A percentile compares a stretch with the other conserved stretches of the same genome.
phyloP scores from a whole-genome alignment of 768 basidiomycete species.

The Mycena epipterygia region DNA sequence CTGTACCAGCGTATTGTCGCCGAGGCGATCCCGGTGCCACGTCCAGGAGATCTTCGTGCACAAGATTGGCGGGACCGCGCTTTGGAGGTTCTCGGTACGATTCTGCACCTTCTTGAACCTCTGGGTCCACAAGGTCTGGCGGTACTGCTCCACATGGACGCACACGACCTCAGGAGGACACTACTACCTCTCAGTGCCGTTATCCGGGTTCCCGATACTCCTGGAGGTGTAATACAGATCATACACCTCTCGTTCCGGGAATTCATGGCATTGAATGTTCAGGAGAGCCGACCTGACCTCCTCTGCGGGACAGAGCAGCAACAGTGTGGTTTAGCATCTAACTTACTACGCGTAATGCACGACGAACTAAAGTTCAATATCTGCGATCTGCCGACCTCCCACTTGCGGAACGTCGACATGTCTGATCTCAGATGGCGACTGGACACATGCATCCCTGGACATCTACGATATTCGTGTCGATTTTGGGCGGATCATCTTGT shows the following conservation, averaged over 20 bases:
- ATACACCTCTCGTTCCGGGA: constrained; percentile 13
- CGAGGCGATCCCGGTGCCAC: background rate
- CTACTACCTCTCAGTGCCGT: constrained; percentile 1
- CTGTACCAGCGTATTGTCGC: background rate
- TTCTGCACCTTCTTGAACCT: background rate
- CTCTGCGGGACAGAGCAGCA: constrained; percentile 1
- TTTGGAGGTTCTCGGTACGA: background rate
- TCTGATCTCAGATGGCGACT: background rate
- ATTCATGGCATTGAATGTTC: background rate
- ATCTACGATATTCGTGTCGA: background rate
- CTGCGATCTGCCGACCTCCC: constrained; percentile 1
- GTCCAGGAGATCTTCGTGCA: background rate
- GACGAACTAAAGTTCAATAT: constrained; percentile 14
- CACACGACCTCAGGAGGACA: background rate
- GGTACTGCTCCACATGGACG: background rate
- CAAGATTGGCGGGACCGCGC: background rate
- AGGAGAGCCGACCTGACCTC: background rate
- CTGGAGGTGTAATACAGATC: background rate
- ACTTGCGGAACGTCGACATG: background rate
- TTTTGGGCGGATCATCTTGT: constrained; percentile 9
- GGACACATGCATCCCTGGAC: background rate
- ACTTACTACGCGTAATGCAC: background rate
- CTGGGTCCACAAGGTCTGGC: background rate
- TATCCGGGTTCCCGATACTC: background rate
- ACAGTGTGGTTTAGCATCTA: background rate